Evolutionary conservation across 164 flowering plant genomes (phyloP).

Genomic region (Chimonanthus praecox): DNA sequence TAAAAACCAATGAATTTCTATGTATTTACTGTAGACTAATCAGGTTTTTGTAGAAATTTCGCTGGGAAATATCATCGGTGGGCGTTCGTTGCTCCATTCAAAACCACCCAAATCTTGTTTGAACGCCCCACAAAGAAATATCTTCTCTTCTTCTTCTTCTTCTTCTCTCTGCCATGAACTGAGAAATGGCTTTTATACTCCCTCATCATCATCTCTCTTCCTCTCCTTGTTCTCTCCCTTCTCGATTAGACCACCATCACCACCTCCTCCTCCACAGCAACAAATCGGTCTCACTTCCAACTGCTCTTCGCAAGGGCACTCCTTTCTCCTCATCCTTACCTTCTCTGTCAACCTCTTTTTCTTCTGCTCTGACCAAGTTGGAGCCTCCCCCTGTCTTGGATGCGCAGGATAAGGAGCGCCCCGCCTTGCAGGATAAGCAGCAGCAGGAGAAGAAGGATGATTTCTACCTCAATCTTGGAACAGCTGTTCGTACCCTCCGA

Average conservation of each 20-base stretch:
- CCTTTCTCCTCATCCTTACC: slow-evolving; percentile 5
- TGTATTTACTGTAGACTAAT: too few species aligned
- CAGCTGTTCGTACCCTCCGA: slow-evolving; percentile 83
- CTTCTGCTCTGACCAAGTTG: slow-evolving; percentile 31
- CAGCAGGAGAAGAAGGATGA: slow-evolving; percentile 38
- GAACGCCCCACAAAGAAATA: not conserved
- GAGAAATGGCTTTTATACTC: slow-evolving; percentile 37
- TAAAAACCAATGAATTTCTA: too few species aligned
- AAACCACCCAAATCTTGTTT: not conserved
- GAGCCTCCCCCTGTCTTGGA: slow-evolving; percentile 33
- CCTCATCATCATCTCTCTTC: slow-evolving; percentile 6
- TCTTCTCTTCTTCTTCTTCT: not conserved
- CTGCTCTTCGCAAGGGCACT: slow-evolving; percentile 9
- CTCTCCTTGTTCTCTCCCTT: slow-evolving; percentile 29
- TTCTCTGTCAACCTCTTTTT: slow-evolving; percentile 10
- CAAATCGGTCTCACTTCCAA: slow-evolving; percentile 13
- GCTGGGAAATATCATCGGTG: not conserved
- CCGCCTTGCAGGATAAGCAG: slow-evolving; percentile 22
- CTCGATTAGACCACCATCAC: slow-evolving; percentile 38
- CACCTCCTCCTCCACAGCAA: slow-evolving; percentile 9
- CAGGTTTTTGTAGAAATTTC: too few species aligned
- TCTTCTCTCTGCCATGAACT: not conserved
- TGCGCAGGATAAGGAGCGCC: slow-evolving; percentile 33
- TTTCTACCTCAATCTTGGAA: slow-evolving; percentile 78
- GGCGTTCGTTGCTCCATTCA: not conserved